A percentile compares a stretch with the other conserved stretches of the same genome.
phyloP scores from a whole-genome alignment of 345 rosid genomes.

The Euphorbia pulcherrima region DNA sequence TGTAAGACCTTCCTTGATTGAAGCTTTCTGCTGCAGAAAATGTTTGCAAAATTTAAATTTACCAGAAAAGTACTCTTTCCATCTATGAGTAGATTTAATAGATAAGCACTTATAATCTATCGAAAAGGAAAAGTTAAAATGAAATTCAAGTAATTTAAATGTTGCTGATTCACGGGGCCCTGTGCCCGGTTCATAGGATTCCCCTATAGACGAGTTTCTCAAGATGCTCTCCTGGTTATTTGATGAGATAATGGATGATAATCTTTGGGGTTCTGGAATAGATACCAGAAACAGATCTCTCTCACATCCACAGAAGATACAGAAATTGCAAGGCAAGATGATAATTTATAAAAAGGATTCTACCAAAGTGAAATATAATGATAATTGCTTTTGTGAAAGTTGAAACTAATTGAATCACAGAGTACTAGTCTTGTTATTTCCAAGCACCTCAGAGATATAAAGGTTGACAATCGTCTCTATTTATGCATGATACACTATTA shows the following conservation, averaged over 20 bases:
- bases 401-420: neutral
- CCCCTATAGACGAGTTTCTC: slow-evolving; percentile 34
- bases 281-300: neutral
- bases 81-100: slow-evolving; percentile 17
- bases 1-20: slow-evolving; percentile 94
- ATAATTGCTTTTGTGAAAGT: neutral
- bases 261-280: slow-evolving; percentile 27
- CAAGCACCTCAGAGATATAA: neutral
- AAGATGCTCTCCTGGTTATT: slow-evolving; percentile 42
- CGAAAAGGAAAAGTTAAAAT: slow-evolving; percentile 1
- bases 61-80: slow-evolving; percentile 22
- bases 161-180: slow-evolving; percentile 46
- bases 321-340: slow-evolving; percentile 7
- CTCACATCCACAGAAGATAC: neutral
- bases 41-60: slow-evolving; percentile 40
- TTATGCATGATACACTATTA: neutral
- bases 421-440: neutral
- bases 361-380: neutral
- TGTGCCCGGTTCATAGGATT: slow-evolving; percentile 30
- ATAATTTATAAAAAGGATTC: neutral
- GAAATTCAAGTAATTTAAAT: slow-evolving; percentile 45
- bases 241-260: slow-evolving; percentile 38
- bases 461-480: neutral
- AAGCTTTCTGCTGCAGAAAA: slow-evolving; percentile 90
- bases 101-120: slow-evolving; percentile 1